Conservation (phyloP, 106 monocot genomes). For the Allium sativum region DNA sequence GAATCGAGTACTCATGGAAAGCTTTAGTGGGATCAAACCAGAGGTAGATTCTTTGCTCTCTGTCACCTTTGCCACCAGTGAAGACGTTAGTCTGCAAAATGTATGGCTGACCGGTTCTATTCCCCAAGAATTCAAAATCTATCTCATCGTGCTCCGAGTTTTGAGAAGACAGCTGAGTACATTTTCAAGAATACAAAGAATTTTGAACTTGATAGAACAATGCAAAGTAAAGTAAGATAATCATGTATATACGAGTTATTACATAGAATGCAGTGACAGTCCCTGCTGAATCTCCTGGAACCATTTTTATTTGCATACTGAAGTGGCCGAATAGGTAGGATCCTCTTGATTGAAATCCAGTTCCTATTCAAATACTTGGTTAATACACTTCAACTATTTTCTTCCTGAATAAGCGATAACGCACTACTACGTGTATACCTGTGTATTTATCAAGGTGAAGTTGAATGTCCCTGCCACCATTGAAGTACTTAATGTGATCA, state of each 20-base stretch:
- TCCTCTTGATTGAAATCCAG: conserved; percentile 31
- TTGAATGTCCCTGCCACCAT: conserved; percentile 29
- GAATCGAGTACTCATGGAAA: conserved; percentile 16
- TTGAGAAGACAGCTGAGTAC: not conserved
- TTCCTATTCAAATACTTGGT: conserved; percentile 3
- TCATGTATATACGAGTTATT: not conserved
- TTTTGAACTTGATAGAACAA: not conserved
- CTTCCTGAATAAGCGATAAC: too few species aligned
- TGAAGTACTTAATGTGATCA: conserved; percentile 31
- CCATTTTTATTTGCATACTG: conserved; percentile 37
- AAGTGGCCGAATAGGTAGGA: conserved; percentile 38
- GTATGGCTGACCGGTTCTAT: conserved; percentile 24
- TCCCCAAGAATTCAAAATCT: conserved; percentile 33
- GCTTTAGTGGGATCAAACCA: conserved; percentile 27
- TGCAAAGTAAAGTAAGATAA: not conserved
- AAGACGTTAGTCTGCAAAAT: conserved; percentile 28
- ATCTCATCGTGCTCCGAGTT: conserved; percentile 29
- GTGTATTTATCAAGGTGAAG: conserved; percentile 33
- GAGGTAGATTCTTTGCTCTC: conserved; percentile 24
- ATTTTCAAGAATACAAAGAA: not conserved
- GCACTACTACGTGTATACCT: conserved; percentile 5
- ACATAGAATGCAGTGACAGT: conserved; percentile 48
- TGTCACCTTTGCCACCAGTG: conserved; percentile 21
- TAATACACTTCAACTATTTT: too few species aligned
- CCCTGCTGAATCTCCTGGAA: conserved; percentile 38